phyloP scores from a whole-genome alignment of 2,329 filamentous ascomycete species.

The Sporothrix mexicana region DNA sequence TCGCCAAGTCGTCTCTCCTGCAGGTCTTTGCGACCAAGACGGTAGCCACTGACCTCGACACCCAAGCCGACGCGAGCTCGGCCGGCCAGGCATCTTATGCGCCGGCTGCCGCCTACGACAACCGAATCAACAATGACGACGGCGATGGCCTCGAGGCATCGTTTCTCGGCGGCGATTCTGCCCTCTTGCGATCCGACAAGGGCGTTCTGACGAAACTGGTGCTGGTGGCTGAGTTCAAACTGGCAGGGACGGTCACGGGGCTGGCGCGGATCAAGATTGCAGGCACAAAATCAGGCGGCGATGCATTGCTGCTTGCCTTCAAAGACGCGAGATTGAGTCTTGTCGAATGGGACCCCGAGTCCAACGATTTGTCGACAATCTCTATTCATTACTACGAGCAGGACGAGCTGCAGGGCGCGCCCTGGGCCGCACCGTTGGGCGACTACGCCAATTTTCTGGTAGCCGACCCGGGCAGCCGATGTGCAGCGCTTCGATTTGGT shows the following conservation, averaged over 20 bases:
- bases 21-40: conserved; percentile 83
- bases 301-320: conserved; percentile 82
- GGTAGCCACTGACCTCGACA: conserved; percentile 67
- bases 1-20: conserved; percentile 90
- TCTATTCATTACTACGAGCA: conserved; percentile 99
- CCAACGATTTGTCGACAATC: conserved; percentile 78
- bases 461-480: conserved; percentile 89
- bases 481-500: conserved; percentile 93
- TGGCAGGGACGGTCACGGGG: conserved; percentile 84
- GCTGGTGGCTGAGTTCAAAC: conserved; percentile 80
- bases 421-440: conserved; percentile 78
- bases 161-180: conserved; percentile 67
- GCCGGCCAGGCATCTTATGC: conserved; percentile 43
- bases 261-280: conserved; percentile 77
- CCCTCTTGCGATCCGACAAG: conserved; percentile 66
- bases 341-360: conserved; percentile 89
- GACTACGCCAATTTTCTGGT: conserved; percentile 81
- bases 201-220: conserved; percentile 76
- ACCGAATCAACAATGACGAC: conserved; percentile 60
- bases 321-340: conserved; percentile 92
- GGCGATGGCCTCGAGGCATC: conserved; percentile 70
- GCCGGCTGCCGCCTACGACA: conserved; percentile 39
- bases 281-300: conserved; percentile 77
- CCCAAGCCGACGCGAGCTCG: conserved; percentile 46
- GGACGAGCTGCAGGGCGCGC: conserved; percentile 81